Evolutionary conservation across 768 basidiomycete genomes (phyloP).

Genomic region (Hydnum rufescens): DNA sequence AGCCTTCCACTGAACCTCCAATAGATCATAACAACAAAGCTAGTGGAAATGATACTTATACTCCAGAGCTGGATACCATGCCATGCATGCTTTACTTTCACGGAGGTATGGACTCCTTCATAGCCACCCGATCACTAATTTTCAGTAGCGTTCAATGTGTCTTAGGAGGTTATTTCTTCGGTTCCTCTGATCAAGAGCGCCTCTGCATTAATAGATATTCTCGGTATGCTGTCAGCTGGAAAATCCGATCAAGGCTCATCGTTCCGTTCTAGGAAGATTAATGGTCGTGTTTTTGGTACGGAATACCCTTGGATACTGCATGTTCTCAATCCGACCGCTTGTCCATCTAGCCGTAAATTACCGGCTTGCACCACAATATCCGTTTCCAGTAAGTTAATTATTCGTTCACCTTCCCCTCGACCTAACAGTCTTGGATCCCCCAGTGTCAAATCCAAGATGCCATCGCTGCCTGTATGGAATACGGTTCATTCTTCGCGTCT

Average conservation of each 20-base stretch:
- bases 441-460: conserved; percentile 67
- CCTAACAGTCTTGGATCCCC: too few relatives aligned
- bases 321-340: conserved; percentile 12
- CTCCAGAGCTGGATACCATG: conserved; percentile 20
- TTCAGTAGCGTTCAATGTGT: background rate
- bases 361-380: conserved; percentile 84
- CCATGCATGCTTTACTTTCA: conserved; percentile 21
- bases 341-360: conserved; percentile 19
- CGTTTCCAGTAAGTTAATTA: conserved; percentile 39
- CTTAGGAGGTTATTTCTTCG: conserved; percentile 9
- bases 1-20: conserved; percentile 5
- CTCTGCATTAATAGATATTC: conserved; percentile 36
- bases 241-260: conserved; percentile 29
- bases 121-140: background rate
- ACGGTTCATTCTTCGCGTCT: background rate
- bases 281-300: conserved; percentile 52
- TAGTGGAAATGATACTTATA: conserved; percentile 10
- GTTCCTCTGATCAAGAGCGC: conserved; percentile 31
- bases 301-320: conserved; percentile 29
- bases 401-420: conserved; percentile 6
- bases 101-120: conserved; percentile 6
- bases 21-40: conserved; percentile 11
- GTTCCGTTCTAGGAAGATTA: conserved; percentile 78
- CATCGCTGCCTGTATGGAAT: conserved; percentile 56
- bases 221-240: conserved; percentile 20